Evolutionary conservation across 768 basidiomycete genomes (phyloP).

Genomic region (Phylloporus scabripes): DNA sequence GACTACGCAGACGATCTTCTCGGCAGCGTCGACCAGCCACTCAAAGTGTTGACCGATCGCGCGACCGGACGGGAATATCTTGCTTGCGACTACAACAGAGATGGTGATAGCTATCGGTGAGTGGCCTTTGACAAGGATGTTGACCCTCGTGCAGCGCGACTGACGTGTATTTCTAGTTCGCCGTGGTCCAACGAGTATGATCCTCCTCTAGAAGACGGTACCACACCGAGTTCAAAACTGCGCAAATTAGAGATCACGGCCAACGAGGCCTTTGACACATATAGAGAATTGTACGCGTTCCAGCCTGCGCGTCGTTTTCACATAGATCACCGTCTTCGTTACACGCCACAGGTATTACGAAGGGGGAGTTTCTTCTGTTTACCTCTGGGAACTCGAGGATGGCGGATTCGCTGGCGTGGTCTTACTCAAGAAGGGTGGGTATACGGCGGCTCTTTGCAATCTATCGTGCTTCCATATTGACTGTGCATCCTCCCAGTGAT

Average conservation of each 20-base stretch:
- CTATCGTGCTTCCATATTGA: conserved; percentile 4
- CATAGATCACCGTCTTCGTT: neutral
- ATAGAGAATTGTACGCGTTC: conserved; percentile 78
- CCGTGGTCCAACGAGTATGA: conserved; percentile 99
- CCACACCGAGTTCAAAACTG: conserved; percentile 75
- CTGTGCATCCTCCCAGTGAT: conserved; percentile 43
- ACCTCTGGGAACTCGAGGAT: conserved; percentile 97
- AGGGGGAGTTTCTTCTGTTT: conserved; percentile 95
- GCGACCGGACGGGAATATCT: conserved; percentile 86
- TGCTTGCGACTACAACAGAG: conserved; percentile 89
- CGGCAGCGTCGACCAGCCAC: conserved; percentile 91
- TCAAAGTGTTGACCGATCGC: conserved; percentile 74
- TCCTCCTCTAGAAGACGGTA: conserved; percentile 84
- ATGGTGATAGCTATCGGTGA: conserved; percentile 83
- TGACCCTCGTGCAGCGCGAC: neutral
- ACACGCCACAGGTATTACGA: conserved; percentile 75
- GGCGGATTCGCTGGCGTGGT: conserved; percentile 97
- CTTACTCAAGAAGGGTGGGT: conserved; percentile 85
- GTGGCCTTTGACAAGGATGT: neutral
- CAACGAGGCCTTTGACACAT: conserved; percentile 96
- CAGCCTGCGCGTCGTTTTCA: neutral
- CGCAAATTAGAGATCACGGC: conserved; percentile 89
- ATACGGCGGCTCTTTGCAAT: neutral
- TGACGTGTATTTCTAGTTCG: conserved; percentile 51
- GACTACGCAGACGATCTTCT: conserved; percentile 94